phyloP scores from a whole-genome alignment of 495 filamentous ascomycete species.

The Aspergillus indologenus region DNA sequence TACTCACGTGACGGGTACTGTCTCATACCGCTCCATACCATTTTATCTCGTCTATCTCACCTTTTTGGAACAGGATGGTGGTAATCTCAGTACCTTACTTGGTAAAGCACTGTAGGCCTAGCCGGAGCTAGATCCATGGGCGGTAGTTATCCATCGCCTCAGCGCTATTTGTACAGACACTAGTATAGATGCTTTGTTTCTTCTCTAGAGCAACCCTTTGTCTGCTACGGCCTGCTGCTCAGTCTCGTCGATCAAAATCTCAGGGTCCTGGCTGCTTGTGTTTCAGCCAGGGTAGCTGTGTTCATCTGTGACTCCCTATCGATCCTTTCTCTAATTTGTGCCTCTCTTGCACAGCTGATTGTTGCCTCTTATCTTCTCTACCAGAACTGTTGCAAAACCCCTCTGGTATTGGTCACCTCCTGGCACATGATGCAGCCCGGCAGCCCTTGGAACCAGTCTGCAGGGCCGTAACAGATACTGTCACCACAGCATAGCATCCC shows the following conservation, averaged over 20 bases:
- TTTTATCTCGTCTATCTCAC: neutral
- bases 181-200: no score
- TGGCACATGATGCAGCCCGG: no score
- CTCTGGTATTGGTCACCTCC: no score
- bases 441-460: neutral
- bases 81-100: neutral
- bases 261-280: neutral
- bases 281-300: neutral
- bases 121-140: neutral
- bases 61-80: neutral
- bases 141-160: neutral
- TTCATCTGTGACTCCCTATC: neutral
- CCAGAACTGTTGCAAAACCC: neutral
- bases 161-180: no score
- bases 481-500: neutral
- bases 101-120: no score
- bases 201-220: neutral
- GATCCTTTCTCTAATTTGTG: neutral
- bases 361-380: neutral
- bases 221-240: neutral
- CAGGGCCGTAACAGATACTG: neutral
- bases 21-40: neutral
- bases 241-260: neutral
- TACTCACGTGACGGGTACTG: no score
- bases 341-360: neutral